phyloP scores from a whole-genome alignment of 805 yeast genomes.

The Hanseniaspora lachancei region DNA sequence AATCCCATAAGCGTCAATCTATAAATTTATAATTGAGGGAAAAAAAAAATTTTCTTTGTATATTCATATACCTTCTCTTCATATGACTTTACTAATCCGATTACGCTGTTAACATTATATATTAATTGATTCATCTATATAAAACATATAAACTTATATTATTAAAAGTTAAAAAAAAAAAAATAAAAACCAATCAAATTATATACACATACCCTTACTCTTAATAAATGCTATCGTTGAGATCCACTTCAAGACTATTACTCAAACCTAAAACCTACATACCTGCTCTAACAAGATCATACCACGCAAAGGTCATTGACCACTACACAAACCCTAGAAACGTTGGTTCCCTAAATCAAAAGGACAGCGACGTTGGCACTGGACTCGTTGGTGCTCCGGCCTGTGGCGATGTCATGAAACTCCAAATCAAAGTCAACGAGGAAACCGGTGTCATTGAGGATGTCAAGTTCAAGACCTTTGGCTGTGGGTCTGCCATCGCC shows the following conservation, averaged over 20 bases:
- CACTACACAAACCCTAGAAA: slow-evolving; percentile 95
- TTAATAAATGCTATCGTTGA: slow-evolving; percentile 10
- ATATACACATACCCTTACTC: neutral
- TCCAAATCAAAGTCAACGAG: slow-evolving; percentile 87
- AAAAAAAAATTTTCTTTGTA: neutral
- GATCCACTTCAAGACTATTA: neutral
- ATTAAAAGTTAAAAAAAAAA: neutral
- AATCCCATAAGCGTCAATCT: too few species aligned
- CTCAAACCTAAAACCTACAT: neutral
- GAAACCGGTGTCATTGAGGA: slow-evolving; percentile 82
- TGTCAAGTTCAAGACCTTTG: slow-evolving; percentile 95
- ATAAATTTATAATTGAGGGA: too few species aligned
- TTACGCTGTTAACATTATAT: neutral
- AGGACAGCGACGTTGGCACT: slow-evolving; percentile 69
- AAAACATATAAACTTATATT: too few species aligned
- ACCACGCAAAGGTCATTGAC: slow-evolving; percentile 88
- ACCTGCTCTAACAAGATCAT: slow-evolving; percentile 24
- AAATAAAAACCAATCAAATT: neutral
- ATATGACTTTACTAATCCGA: neutral
- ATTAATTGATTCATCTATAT: too few species aligned
- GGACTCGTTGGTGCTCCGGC: slow-evolving; percentile 99
- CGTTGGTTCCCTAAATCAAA: slow-evolving; percentile 84
- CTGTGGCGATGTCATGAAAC: slow-evolving; percentile 97
- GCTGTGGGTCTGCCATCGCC: slow-evolving; percentile 98
- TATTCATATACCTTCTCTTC: too few species aligned